These are phyloP conservation scores for Microcyclospora pomicola DNA, from an alignment of 2,329 filamentous ascomycete species.

Conservation along the genomic window DNA sequence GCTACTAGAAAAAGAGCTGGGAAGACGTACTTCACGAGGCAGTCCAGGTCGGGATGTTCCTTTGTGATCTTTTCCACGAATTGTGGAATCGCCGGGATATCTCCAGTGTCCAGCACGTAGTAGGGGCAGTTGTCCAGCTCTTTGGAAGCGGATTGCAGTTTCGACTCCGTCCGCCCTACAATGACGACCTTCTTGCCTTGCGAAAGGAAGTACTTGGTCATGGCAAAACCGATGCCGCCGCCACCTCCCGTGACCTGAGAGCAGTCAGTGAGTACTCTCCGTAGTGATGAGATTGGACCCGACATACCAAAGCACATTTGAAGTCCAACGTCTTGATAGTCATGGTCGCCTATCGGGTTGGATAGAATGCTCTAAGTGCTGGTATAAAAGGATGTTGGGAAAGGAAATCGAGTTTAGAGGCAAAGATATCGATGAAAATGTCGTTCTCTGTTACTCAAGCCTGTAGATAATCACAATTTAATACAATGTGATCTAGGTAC, in stretches of 20 bases:
- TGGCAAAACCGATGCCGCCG: constrained; percentile 38
- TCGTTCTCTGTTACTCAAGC: no score
- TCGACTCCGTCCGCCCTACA: constrained; percentile 41
- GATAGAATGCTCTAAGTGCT: no score
- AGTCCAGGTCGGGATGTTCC: constrained; percentile 43
- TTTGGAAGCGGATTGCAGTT: constrained; percentile 30
- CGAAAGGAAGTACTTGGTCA: constrained; percentile 34
- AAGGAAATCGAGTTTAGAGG: no score
- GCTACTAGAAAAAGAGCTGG: no score
- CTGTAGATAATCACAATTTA: no score
- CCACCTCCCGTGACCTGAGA: constrained; percentile 31
- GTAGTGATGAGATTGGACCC: not conserved
- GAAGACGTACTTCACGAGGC: constrained; percentile 27
- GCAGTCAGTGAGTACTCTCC: not conserved
- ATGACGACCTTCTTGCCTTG: constrained; percentile 39
- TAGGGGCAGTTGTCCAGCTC: constrained; percentile 36
- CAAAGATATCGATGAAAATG: no score
- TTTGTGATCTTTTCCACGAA: constrained; percentile 34
- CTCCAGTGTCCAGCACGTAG: constrained; percentile 40
- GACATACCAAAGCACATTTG: constrained; percentile 29
- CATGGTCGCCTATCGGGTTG: not conserved
- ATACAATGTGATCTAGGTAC: no score
- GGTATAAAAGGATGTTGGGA: no score
- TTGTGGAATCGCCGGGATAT: constrained; percentile 28
- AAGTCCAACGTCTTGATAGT: constrained; percentile 19